Evolutionary conservation across 371 early-diverging fungal genomes (phyloP).

Genomic region (Mortierella sp.): DNA sequence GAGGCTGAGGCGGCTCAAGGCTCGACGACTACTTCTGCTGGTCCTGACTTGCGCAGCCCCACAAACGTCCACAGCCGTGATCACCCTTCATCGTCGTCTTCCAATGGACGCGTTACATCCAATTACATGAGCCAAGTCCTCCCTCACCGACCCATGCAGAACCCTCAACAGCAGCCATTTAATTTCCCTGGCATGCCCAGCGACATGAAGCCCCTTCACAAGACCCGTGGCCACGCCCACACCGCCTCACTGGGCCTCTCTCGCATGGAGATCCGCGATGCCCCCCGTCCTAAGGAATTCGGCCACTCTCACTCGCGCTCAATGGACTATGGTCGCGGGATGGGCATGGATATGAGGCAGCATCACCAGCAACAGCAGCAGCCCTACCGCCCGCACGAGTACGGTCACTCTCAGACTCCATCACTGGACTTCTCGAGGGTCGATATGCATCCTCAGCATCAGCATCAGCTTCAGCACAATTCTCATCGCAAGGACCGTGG

Average conservation of each 20-base stretch:
- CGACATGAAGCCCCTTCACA: constrained; percentile 23
- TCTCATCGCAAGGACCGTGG: constrained; percentile 46
- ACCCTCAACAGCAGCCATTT: constrained; percentile 3
- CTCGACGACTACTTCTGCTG: not conserved
- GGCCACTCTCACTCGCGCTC: constrained; percentile 40
- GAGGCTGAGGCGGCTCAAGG: not conserved
- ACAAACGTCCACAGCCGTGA: not conserved
- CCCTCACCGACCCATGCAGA: constrained; percentile 18
- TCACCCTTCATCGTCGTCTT: not conserved
- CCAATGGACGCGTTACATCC: not conserved
- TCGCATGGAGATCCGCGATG: constrained; percentile 33
- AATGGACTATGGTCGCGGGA: constrained; percentile 24
- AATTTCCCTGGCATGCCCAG: not conserved
- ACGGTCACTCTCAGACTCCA: constrained; percentile 46
- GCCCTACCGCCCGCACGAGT: constrained; percentile 17
- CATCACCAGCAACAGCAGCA: not conserved
- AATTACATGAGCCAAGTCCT: constrained; percentile 10
- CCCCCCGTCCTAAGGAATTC: constrained; percentile 18
- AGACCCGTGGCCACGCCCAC: constrained; percentile 33
- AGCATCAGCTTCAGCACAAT: not conserved
- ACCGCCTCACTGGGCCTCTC: constrained; percentile 36
- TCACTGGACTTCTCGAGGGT: constrained; percentile 38
- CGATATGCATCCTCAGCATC: constrained; percentile 18
- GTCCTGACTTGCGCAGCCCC: not conserved
- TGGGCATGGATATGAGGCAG: constrained; percentile 18